Evolutionary conservation across 805 yeast genomes (phyloP).

Genomic region (Ogataea zsoltii): DNA sequence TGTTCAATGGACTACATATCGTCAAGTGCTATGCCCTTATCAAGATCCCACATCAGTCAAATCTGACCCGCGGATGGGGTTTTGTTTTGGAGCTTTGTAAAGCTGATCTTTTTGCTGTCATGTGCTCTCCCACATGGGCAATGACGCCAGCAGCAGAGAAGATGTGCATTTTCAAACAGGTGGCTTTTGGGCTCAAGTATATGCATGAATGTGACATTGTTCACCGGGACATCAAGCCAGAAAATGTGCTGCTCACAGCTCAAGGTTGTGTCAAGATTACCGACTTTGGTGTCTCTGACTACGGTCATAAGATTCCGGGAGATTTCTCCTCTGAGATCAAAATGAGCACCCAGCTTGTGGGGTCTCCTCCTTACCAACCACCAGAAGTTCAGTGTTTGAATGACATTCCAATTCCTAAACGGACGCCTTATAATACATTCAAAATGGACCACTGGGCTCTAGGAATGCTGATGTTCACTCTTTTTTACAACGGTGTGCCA

Average conservation of each 20-base stretch:
- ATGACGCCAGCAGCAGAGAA: constrained; percentile 51
- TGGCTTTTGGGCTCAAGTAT: constrained; percentile 61
- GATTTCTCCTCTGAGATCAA: constrained; percentile 49
- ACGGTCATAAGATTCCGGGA: constrained; percentile 59
- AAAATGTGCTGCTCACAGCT: constrained; percentile 72
- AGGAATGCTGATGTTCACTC: constrained; percentile 67
- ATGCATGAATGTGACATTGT: constrained; percentile 80
- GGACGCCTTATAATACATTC: constrained; percentile 55
- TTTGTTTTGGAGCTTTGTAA: constrained; percentile 66
- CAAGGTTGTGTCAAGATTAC: constrained; percentile 70
- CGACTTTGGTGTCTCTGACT: constrained; percentile 88
- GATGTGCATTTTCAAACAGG: constrained; percentile 73
- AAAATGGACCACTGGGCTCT: constrained; percentile 76
- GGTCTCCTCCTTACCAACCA: constrained; percentile 82
- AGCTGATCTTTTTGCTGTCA: constrained; percentile 58
- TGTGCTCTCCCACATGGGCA: constrained; percentile 64
- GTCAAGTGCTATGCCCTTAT: constrained; percentile 58
- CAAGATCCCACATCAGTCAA: constrained; percentile 56
- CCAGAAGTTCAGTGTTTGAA: constrained; percentile 69
- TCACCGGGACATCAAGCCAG: constrained; percentile 94
- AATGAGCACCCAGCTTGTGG: constrained; percentile 56
- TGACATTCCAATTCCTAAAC: constrained; percentile 38
- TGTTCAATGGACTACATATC: constrained; percentile 60
- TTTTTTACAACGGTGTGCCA: constrained; percentile 61
- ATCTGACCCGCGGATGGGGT: constrained; percentile 76